These are phyloP conservation scores for Sclerospora graminicola DNA, from an alignment of 352 stramenopile genomes.

Conservation along the genomic window DNA sequence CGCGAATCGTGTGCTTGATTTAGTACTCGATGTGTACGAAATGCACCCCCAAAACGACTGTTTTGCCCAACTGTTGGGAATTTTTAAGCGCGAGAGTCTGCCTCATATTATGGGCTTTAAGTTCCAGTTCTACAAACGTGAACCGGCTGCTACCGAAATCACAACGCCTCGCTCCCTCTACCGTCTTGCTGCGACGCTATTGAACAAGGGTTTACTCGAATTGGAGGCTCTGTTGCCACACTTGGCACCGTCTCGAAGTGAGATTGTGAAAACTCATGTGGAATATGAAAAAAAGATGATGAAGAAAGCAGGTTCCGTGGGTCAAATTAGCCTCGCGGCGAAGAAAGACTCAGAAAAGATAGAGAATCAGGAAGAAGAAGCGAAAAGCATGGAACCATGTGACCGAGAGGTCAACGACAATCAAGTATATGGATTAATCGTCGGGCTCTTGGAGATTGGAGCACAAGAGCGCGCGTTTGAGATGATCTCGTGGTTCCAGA, in stretches of 20 bases:
- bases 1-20: conserved; percentile 91
- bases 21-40: conserved; percentile 90
- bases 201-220: conserved; percentile 68
- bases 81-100: conserved; percentile 74
- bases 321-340: conserved; percentile 60
- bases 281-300: conserved; percentile 45
- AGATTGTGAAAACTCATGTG: conserved; percentile 35
- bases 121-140: conserved; percentile 84
- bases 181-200: conserved; percentile 78
- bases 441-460: conserved; percentile 71
- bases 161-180: conserved; percentile 70
- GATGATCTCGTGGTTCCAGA: conserved; percentile 74
- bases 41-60: conserved; percentile 71
- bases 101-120: conserved; percentile 91
- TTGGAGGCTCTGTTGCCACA: conserved; percentile 74
- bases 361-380: conserved; percentile 16
- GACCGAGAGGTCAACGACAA: conserved; percentile 36
- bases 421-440: conserved; percentile 75
- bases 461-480: conserved; percentile 52
- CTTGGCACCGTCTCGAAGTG: conserved; percentile 53
- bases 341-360: conserved; percentile 39
- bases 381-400: conserved; percentile 9
- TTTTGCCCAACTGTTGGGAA: conserved; percentile 53
- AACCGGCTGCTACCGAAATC: conserved; percentile 19
- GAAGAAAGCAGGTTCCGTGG: conserved; percentile 43